These are phyloP conservation scores for Durusdinium trenchii DNA, from an alignment of 73 alveolate genomes.

Conservation along the genomic window DNA sequence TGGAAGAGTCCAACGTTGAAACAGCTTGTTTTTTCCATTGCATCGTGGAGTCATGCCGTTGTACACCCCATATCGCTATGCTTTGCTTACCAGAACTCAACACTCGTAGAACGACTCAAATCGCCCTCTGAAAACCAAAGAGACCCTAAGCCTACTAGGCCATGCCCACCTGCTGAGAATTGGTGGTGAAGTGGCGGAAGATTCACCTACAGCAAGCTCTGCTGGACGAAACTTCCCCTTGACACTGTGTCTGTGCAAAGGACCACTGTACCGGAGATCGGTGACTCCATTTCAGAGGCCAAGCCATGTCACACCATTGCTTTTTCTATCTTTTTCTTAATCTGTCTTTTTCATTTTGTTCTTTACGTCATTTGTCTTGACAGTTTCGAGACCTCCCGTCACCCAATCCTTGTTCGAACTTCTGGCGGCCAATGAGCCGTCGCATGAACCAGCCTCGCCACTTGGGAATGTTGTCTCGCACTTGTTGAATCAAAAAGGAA, in stretches of 20 bases:
- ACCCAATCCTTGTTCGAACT: constrained; percentile 64
- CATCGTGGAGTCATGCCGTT: too few species aligned
- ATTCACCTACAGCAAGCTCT: not conserved
- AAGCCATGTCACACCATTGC: not conserved
- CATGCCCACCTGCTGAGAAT: constrained; percentile 48
- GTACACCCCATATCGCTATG: too few species aligned
- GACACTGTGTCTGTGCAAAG: not conserved
- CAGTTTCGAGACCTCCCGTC: not conserved
- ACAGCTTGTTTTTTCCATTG: not conserved
- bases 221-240: not conserved
- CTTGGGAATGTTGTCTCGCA: not conserved
- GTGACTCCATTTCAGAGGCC: not conserved
- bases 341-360: not conserved
- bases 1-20: not conserved
- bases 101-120: not conserved
- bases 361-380: not conserved
- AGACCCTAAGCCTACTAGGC: not conserved
- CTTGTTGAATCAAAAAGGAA: too few species aligned
- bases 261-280: not conserved
- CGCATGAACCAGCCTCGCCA: constrained; percentile 94
- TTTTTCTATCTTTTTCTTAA: not conserved
- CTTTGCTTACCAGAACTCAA: not conserved
- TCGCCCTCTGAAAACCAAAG: not conserved
- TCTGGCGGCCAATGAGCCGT: constrained; percentile 71
- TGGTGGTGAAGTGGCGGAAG: constrained; percentile 61